These are phyloP conservation scores for Boletus patriciae DNA, from an alignment of 768 basidiomycete genomes.

Conservation along the genomic window DNA sequence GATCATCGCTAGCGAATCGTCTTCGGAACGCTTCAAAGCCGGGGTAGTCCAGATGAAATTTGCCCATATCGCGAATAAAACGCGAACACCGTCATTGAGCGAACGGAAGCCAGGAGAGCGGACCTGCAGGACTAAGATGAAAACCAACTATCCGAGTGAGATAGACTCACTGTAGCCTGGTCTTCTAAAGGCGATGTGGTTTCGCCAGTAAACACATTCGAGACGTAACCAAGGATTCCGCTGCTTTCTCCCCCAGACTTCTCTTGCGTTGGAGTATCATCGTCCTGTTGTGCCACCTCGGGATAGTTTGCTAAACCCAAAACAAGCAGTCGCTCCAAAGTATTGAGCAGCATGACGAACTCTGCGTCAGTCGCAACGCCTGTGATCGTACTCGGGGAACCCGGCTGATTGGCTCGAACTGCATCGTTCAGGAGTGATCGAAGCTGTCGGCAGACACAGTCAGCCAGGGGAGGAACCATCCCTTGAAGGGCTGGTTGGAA, in stretches of 20 bases:
- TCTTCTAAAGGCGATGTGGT: slow-evolving; percentile 50
- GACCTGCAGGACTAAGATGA: slow-evolving; percentile 36
- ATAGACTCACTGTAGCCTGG: slow-evolving; percentile 51
- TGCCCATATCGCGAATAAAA: slow-evolving; percentile 75
- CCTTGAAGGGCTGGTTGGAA: slow-evolving; percentile 71
- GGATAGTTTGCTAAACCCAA: slow-evolving; percentile 64
- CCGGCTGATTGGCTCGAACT: slow-evolving; percentile 41
- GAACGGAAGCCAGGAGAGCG: slow-evolving; percentile 75
- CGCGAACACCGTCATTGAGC: slow-evolving; percentile 78
- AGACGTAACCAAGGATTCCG: slow-evolving; percentile 86
- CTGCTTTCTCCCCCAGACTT: slow-evolving; percentile 52
- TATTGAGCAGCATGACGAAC: slow-evolving; percentile 79
- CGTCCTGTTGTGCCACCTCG: slow-evolving; percentile 52
- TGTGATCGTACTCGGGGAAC: slow-evolving; percentile 42
- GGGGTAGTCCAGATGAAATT: slow-evolving; percentile 52
- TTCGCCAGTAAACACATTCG: slow-evolving; percentile 87
- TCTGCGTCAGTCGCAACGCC: slow-evolving; percentile 73
- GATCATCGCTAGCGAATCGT: slow-evolving; percentile 68
- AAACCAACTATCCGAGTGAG: not conserved
- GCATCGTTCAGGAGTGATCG: slow-evolving; percentile 56
- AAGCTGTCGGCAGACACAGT: slow-evolving; percentile 76
- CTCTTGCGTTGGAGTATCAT: slow-evolving; percentile 53
- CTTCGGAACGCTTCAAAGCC: slow-evolving; percentile 49
- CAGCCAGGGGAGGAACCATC: slow-evolving; percentile 71
- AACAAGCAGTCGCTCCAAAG: slow-evolving; percentile 77